Evolutionary conservation across 129 eudicot genomes (phyloP), one percentile per base, ranked within the genome.

Genomic region (Heracleum sosnowskyi): DNA sequence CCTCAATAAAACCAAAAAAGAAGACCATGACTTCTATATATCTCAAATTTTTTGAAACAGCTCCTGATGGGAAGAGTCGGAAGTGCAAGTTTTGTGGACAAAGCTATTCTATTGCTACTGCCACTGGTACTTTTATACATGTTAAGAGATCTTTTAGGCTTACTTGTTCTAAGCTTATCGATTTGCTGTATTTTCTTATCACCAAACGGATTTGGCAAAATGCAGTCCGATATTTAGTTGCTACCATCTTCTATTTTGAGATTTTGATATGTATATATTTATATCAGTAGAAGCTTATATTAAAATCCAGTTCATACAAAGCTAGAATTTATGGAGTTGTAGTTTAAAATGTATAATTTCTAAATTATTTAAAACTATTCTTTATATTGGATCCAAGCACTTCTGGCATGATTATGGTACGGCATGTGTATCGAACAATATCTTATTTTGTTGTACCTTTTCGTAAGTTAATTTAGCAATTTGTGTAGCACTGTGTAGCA

Each of bases 1-100:
- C 77, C 62, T 15, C 85, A 24, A 47, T 82, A 22, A 94, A 91
- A 87, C 96, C 97, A 42, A 85, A 92, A 84, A 94, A 94, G 85
- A 94, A 94, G 86, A 91, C 97, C 1, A 89, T 94, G 97, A 94
- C 97, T 49, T 91, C 98, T 4, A 82, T 94, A 55, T 94, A 89
- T 86, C 98, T 94, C 69, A 94, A 83, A 85, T 91, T 82, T 76
- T 94, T 94, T 79, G 97, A 91, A 80, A 91, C 97, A 31, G 85
- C 97, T 49, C 55, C 87, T 1, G 98, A 94, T 85, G 98, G 98
- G 79, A 94, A 94, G 85, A 94, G 88, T 76, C 88, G 98, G 44
- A 88, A 82, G 82, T 94, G 98, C 89, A 94, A 90, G 79, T 94
- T 94, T 70, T 94, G 98, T 82, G 98, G 98, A 40, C 98, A 94